Evolutionary conservation across 306 rosid species (phyloP).

Genomic region (Coriaria nepalensis): DNA sequence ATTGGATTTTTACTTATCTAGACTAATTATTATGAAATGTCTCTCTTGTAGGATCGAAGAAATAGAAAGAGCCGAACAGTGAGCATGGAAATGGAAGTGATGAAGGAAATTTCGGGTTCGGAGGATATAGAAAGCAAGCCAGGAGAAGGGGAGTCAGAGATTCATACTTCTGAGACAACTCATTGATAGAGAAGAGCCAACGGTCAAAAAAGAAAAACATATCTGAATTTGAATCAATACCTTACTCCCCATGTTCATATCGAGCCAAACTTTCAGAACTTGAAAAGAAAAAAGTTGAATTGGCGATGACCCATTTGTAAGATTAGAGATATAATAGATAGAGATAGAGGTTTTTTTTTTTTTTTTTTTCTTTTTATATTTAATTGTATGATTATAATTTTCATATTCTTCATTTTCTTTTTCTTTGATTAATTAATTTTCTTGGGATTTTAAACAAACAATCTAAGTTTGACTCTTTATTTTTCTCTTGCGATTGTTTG

Average conservation of each 20-base stretch:
- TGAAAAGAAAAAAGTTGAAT: constrained; percentile 20
- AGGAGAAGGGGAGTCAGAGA: constrained; percentile 22
- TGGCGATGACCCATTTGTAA: constrained; percentile 25
- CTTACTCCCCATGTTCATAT: not conserved
- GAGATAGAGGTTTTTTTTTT: constrained; percentile 11
- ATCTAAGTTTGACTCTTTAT: constrained; percentile 11
- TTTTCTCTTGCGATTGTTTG: constrained; percentile 10
- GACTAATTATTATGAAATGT: not conserved
- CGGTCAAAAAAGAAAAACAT: not conserved
- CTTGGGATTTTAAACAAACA: constrained; percentile 18
- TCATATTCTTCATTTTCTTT: no score
- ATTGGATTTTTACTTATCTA: not conserved
- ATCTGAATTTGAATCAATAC: not conserved
- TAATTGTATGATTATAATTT: not conserved
- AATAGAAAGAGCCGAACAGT: constrained; percentile 53
- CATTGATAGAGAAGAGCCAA: constrained; percentile 25
- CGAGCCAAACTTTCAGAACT: constrained; percentile 10
- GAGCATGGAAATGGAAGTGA: constrained; percentile 63
- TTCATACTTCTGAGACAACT: constrained; percentile 27
- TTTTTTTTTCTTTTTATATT: constrained; percentile 1
- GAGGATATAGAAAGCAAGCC: constrained; percentile 19
- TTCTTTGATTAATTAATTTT: constrained; percentile 14
- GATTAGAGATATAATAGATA: constrained; percentile 15
- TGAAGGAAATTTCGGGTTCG: constrained; percentile 44
- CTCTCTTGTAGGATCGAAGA: constrained; percentile 59